These are phyloP conservation scores for Monilinia laxa DNA, from an alignment of 2,329 filamentous ascomycete species.

Conservation along the genomic window DNA sequence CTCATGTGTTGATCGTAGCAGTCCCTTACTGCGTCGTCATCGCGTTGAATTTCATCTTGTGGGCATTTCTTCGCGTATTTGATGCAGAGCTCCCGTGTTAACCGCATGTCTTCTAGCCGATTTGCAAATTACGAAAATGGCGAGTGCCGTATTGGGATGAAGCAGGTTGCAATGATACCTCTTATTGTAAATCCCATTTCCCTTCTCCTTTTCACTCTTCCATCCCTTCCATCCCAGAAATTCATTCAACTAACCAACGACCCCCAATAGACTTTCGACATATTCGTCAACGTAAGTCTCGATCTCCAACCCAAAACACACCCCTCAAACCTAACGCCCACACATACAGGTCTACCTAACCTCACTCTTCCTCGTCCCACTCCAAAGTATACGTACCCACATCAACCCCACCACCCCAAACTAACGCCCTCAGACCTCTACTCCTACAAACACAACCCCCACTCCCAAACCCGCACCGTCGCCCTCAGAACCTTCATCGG, in stretches of 20 bases:
- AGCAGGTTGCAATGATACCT: constrained; percentile 57
- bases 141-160: constrained; percentile 62
- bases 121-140: constrained; percentile 56
- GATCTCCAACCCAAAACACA: too few species aligned
- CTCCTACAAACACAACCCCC: constrained; percentile 50
- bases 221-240: too few species aligned
- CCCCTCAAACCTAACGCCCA: constrained; percentile 4
- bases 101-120: constrained; percentile 40
- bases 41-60: constrained; percentile 61
- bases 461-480: constrained; percentile 50
- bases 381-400: constrained; percentile 48
- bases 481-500: constrained; percentile 61
- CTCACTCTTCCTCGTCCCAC: constrained; percentile 59
- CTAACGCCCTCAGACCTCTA: constrained; percentile 49
- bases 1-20: constrained; percentile 26
- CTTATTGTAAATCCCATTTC: constrained; percentile 49
- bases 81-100: neutral
- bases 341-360: constrained; percentile 53
- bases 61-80: constrained; percentile 34
- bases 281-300: constrained; percentile 52
- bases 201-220: neutral
- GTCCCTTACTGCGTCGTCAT: constrained; percentile 45
- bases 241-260: neutral
- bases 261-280: constrained; percentile 45
- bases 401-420: neutral